phyloP scores from a whole-genome alignment of 2,329 filamentous ascomycete species.

The Thelonectria discophora region DNA sequence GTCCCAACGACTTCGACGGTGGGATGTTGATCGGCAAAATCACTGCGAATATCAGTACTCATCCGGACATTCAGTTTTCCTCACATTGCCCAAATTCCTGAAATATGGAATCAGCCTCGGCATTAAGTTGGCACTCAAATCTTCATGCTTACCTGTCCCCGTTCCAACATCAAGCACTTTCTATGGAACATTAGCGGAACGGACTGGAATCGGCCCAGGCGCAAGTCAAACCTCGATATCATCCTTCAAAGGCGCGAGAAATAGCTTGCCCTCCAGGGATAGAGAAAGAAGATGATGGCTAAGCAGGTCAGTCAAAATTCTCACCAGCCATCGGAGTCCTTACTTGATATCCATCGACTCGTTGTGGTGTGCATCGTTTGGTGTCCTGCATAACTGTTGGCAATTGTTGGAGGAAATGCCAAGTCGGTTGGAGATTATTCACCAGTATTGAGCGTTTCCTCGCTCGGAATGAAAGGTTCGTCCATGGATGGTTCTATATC shows the following conservation, averaged over 20 bases:
- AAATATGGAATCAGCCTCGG: accelerated
- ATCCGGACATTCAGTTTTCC: neutral
- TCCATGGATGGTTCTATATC: neutral
- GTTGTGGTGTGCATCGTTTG: constrained; percentile 31
- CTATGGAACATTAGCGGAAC: neutral
- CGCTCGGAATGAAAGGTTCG: neutral
- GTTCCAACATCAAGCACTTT: constrained; percentile 30
- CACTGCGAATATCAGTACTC: neutral
- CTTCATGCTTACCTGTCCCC: constrained; percentile 23
- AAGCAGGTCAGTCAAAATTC: no score
- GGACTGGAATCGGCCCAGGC: neutral
- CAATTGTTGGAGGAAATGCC: neutral
- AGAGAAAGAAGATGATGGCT: constrained; percentile 31
- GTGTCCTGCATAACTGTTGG: constrained; percentile 15
- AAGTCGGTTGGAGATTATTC: no score
- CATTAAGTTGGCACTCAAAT: neutral
- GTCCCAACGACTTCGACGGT: constrained; percentile 26
- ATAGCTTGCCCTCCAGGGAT: constrained; percentile 19
- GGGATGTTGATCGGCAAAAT: constrained; percentile 26
- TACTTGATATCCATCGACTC: constrained; percentile 36
- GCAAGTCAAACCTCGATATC: constrained; percentile 18
- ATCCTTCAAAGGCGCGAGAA: constrained; percentile 16
- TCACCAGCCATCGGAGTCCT: constrained; percentile 1
- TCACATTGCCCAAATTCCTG: constrained; percentile 33
- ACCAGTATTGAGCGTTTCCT: neutral